Conservation (phyloP, 176 grass and related monocot genomes). For the Phoenix dactylifera region DNA sequence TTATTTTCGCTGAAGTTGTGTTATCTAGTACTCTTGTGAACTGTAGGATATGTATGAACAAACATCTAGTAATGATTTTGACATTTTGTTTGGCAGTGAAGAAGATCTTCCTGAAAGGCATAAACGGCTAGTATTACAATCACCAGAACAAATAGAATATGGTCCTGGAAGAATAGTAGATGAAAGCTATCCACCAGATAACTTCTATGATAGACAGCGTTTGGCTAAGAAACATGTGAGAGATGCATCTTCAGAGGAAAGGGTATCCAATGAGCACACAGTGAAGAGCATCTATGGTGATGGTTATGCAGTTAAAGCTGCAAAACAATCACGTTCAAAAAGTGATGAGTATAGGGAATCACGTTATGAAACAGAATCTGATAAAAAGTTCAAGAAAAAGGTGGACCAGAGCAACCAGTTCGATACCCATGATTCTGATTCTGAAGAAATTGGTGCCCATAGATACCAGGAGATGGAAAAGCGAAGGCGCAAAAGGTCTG, state of each 20-base stretch:
- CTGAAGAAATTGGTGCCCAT: constrained; percentile 40
- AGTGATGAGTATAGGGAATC: constrained; percentile 21
- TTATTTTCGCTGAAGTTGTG: too few relatives aligned
- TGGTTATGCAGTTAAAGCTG: constrained; percentile 11
- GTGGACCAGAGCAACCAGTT: constrained; percentile 14
- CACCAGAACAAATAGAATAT: constrained; percentile 28
- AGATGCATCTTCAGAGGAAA: constrained; percentile 7
- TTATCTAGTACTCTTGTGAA: too few relatives aligned
- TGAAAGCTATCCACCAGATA: constrained; percentile 11
- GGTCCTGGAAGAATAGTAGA: constrained; percentile 19
- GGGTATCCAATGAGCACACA: constrained; percentile 7
- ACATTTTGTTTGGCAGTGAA: constrained; percentile 28
- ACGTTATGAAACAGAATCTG: constrained; percentile 32
- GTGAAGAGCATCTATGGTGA: constrained; percentile 3
- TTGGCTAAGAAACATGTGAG: constrained; percentile 19
- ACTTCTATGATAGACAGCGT: background rate
- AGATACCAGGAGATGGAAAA: constrained; percentile 40
- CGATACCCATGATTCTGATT: constrained; percentile 36
- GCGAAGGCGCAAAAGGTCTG: constrained; percentile 46
- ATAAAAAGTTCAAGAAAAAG: constrained; percentile 30
- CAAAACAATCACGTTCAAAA: constrained; percentile 26
- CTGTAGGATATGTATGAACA: too few relatives aligned
- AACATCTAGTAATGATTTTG: too few relatives aligned
- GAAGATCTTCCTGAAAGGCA: constrained; percentile 27
- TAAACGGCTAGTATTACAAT: constrained; percentile 20